phyloP scores from a whole-genome alignment of 768 basidiomycete genomes.

The Lactarius quietus region DNA sequence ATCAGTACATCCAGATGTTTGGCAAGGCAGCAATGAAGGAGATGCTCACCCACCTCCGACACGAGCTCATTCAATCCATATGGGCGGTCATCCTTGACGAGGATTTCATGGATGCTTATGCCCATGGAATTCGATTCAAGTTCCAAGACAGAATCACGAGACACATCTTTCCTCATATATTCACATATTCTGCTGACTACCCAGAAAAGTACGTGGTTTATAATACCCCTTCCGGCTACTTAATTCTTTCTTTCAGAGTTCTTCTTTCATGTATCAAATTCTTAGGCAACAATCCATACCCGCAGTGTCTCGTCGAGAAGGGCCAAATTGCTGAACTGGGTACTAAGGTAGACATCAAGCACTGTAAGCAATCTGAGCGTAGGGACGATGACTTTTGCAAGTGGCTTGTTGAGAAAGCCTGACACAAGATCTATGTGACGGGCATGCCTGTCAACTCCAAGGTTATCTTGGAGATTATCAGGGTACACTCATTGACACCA shows the following conservation, averaged over 20 bases:
- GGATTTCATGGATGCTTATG: constrained; percentile 30
- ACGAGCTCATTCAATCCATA: constrained; percentile 34
- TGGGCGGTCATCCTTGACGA: constrained; percentile 30
- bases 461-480: too few species aligned
- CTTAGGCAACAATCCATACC: constrained; percentile 29
- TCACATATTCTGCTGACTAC: constrained; percentile 36
- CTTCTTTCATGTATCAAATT: constrained; percentile 26
- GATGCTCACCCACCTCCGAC: constrained; percentile 33
- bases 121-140: constrained; percentile 30
- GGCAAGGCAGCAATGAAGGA: not conserved
- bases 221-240: too few species aligned
- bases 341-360: too few species aligned
- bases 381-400: constrained; percentile 15
- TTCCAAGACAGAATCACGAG: constrained; percentile 31
- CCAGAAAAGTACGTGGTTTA: constrained; percentile 34
- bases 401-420: too few species aligned
- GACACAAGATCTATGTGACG: too few species aligned
- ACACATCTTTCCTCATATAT: constrained; percentile 29
- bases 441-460: too few species aligned
- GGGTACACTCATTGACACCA: too few species aligned
- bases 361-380: not conserved
- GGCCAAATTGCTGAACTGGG: too few species aligned
- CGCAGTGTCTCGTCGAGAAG: constrained; percentile 27
- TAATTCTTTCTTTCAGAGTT: constrained; percentile 13
- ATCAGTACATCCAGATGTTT: constrained; percentile 4